These are phyloP conservation scores for Tetrapyrgos nigripes DNA, from an alignment of 1,284 basidiomycete genomes.

Conservation along the genomic window DNA sequence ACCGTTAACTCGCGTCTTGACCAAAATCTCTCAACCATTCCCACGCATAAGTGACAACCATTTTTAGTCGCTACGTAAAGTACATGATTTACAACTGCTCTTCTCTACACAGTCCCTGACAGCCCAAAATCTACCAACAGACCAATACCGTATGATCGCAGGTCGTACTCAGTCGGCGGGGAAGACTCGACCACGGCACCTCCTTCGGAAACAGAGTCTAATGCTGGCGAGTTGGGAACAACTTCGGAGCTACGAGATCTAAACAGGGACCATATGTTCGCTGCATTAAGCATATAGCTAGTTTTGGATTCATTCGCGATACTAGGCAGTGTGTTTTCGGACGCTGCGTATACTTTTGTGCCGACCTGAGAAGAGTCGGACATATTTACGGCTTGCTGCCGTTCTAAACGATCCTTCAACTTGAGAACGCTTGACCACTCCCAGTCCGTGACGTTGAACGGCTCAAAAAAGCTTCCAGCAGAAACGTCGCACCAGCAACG, in stretches of 20 bases:
- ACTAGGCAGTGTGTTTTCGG: background rate
- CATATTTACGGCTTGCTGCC: constrained; percentile 35
- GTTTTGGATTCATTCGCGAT: background rate
- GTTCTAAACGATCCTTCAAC: constrained; percentile 54
- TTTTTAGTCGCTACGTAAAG: no score
- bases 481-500: constrained; percentile 84
- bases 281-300: constrained; percentile 3
- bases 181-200: constrained; percentile 27
- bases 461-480: constrained; percentile 65
- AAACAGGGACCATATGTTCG: constrained; percentile 8
- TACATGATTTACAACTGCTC: constrained; percentile 17
- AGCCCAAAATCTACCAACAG: constrained; percentile 77
- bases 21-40: background rate
- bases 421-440: constrained; percentile 64
- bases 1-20: background rate
- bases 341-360: background rate
- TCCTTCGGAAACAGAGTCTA: background rate
- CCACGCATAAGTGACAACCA: no score
- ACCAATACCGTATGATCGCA: constrained; percentile 73
- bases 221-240: background rate
- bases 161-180: constrained; percentile 67
- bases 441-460: constrained; percentile 77
- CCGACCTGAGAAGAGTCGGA: background rate
- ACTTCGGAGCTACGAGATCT: constrained; percentile 1
- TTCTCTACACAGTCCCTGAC: constrained; percentile 41